Evolutionary conservation across 139 green algal species (phyloP), one percentile per base, ranked within the genome.

Genomic region (Picochlorum costavermella): DNA sequence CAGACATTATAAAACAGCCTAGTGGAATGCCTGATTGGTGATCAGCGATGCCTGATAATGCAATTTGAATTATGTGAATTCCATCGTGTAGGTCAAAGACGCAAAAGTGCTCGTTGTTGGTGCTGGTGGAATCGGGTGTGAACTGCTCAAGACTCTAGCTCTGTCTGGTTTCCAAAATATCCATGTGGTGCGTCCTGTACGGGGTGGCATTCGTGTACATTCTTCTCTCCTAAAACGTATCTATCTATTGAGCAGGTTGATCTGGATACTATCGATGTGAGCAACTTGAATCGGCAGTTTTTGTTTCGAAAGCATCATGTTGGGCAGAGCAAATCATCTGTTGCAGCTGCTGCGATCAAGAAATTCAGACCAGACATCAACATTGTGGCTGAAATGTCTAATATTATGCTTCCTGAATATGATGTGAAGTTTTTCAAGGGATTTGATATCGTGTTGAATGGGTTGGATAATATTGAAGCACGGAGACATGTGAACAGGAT

Each of bases 201-300:
- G 11, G 6, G 33, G 8, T 40, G 33, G 6, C 3, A n/a, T 23
- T 55, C 12, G 1, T 23, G 20, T 23, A 23, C 0, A 23, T 23
- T 23, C 20, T 23, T 23, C 20, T 23, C 20, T 23, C 20, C 20
- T 23, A 23, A 23, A 23, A 23, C 20, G 20, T 23, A 23, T 23
- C 20, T 23, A 23, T 23, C 20, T 26, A 9, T 26, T 5, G 0
- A 43, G 23, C 74, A 97, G 90, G 90, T 99, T 28, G 94, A 99
- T 77, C 69, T 99, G 67, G 94, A 99, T 82, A 99, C 94, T 1
- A 99, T 99, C 26, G 94, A 99, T 53, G 92, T 88, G 9, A 92
- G 80, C 72, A 99, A 99, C 73, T 78, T 99, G 9, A 99, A 99
- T 76, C 74, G 94, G 3, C 94, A 99, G 72, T 99, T 99, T 65